These are phyloP conservation scores for Saturnispora silvae DNA, from an alignment of 805 yeast species.

Conservation along the genomic window DNA sequence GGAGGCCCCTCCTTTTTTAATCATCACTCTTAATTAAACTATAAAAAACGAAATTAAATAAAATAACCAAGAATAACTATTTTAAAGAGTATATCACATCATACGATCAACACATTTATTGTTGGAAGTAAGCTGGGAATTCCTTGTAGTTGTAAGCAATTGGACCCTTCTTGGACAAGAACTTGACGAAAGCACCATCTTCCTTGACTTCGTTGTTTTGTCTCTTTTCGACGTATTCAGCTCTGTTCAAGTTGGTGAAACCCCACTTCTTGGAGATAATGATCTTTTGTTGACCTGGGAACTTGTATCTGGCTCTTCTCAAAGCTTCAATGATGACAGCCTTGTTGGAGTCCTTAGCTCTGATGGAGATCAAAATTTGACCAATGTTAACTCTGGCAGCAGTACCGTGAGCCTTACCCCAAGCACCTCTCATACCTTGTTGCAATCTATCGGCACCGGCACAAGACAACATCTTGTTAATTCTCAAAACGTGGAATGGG, in stretches of 20 bases:
- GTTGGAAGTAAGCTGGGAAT: slow-evolving; percentile 79
- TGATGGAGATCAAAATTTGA: slow-evolving; percentile 94
- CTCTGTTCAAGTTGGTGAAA: slow-evolving; percentile 98
- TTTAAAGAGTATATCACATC: too few species aligned
- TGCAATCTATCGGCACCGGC: slow-evolving; percentile 99
- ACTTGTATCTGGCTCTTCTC: slow-evolving; percentile 99
- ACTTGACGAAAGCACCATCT: slow-evolving; percentile 99
- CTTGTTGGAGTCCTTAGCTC: slow-evolving; percentile 98
- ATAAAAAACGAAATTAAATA: not conserved
- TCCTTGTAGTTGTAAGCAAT: slow-evolving; percentile 82
- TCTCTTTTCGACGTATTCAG: slow-evolving; percentile 87
- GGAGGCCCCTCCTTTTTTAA: too few species aligned
- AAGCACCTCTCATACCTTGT: slow-evolving; percentile 99
- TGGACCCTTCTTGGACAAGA: slow-evolving; percentile 93
- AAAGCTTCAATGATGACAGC: slow-evolving; percentile 96
- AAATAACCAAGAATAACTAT: not conserved
- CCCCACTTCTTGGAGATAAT: slow-evolving; percentile 99
- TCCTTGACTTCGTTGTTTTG: slow-evolving; percentile 97
- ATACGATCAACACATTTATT: slow-evolving; percentile 21
- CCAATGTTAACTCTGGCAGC: slow-evolving; percentile 99
- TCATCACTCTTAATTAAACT: not conserved
- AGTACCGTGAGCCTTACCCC: slow-evolving; percentile 99
- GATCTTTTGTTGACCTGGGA: slow-evolving; percentile 99
- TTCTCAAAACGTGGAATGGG: slow-evolving; percentile 99
- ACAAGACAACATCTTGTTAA: slow-evolving; percentile 99